phyloP scores from a whole-genome alignment of 345 rosid genomes.

The Salix viminalis region DNA sequence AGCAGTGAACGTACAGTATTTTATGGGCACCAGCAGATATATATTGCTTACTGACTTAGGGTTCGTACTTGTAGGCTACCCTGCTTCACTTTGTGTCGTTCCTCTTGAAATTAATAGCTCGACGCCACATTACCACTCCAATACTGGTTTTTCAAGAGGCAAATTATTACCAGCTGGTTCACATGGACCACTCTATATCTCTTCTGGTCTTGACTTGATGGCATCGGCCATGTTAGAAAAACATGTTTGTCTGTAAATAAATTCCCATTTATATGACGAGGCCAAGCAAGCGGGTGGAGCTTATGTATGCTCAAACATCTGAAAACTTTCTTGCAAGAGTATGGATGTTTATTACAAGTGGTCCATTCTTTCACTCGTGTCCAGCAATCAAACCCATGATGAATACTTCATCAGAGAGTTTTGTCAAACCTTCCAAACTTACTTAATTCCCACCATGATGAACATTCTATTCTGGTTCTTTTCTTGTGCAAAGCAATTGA shows the following conservation, averaged over 20 bases:
- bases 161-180: slow-evolving; percentile 1
- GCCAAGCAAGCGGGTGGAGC: slow-evolving; percentile 3
- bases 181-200: not conserved
- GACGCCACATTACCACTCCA: not conserved
- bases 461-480: not conserved
- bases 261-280: slow-evolving; percentile 7
- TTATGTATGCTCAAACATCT: slow-evolving; percentile 20
- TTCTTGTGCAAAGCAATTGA: no score
- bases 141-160: slow-evolving; percentile 10
- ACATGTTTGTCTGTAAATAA: not conserved
- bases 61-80: not conserved
- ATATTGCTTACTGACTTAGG: not conserved
- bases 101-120: not conserved
- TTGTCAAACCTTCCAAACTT: not conserved
- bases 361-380: slow-evolving; percentile 5
- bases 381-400: not conserved
- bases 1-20: not conserved
- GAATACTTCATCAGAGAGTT: not conserved
- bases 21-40: not conserved
- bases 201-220: slow-evolving; percentile 7
- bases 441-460: not conserved
- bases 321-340: not conserved
- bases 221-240: slow-evolving; percentile 10
- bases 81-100: not conserved
- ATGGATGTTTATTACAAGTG: slow-evolving; percentile 14